A percentile compares a stretch with the other conserved stretches of the same genome.
phyloP scores from a whole-genome alignment of 805 yeast species.

The Millerago galiae region DNA sequence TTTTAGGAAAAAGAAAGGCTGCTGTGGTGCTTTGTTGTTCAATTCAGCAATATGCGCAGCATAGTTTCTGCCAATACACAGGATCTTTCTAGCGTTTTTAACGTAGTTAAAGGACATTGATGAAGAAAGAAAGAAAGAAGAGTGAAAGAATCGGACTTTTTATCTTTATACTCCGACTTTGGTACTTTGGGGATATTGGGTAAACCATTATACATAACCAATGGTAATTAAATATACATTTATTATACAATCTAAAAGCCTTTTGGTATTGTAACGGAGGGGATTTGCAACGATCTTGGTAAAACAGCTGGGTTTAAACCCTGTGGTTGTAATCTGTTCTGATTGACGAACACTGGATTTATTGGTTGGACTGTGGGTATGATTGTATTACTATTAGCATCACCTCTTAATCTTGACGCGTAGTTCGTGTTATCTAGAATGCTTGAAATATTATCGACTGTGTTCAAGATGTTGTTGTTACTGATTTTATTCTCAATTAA shows the following conservation, averaged over 20 bases:
- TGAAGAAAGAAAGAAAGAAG: not conserved
- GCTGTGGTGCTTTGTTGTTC: slow-evolving; percentile 71
- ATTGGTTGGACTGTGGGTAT: slow-evolving; percentile 26
- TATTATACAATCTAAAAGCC: too few relatives aligned
- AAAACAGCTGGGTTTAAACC: too few relatives aligned
- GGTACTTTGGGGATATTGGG: too few relatives aligned
- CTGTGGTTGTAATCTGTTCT: slow-evolving; percentile 4
- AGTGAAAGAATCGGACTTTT: not conserved
- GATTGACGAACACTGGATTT: slow-evolving; percentile 22
- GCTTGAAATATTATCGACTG: slow-evolving; percentile 21
- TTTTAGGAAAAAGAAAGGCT: slow-evolving; percentile 90
- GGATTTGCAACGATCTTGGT: not conserved
- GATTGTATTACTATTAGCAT: slow-evolving; percentile 14
- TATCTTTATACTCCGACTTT: not conserved
- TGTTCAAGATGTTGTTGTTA: slow-evolving; percentile 40
- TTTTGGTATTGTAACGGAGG: too few relatives aligned
- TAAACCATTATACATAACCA: too few relatives aligned
- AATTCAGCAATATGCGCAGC: slow-evolving; percentile 94
- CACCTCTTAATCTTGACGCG: slow-evolving; percentile 22
- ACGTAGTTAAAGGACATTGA: slow-evolving; percentile 36
- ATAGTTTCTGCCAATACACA: slow-evolving; percentile 95
- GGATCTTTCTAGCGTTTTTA: slow-evolving; percentile 64
- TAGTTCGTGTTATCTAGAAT: slow-evolving; percentile 21
- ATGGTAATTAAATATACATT: too few relatives aligned
- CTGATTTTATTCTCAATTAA: slow-evolving; percentile 25